Base-by-base conservation (phyloP, 371 early-diverging fungal species). In the Mortierella sp. region DNA sequence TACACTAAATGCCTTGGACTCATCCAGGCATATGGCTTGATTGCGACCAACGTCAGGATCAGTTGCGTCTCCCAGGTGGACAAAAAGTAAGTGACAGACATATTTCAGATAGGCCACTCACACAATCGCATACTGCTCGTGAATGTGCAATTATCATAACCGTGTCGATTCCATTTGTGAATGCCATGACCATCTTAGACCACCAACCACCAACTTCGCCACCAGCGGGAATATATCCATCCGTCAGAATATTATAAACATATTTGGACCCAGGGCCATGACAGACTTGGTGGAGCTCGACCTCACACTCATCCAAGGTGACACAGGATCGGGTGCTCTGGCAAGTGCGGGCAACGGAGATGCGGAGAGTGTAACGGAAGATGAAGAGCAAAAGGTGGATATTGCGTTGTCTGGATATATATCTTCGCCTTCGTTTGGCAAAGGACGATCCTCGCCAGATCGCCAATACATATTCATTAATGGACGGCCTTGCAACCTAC, bases 401-500 rank as follows among this genome's bases (percentile, higher is more conserved):
- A 62, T 67, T 43, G 12, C 43, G 24, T 56, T 92, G 19, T 61
- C 66, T 7, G 93, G 94, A 2, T 84, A 81, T 39, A 86, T 93
- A 1, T 90, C 91, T 0, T 89, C 89, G 48, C 91, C 93, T 0
- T 67, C 80, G 12, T 85, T 85, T 18, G 90, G 90, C 1, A 70
- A 80, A 27, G 96, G 96, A 0, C 80, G 96, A 10, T 87, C 89
- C 34, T 87, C 83, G 27, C 43, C 84, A 2, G 98, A 97, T 78
- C 86, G 95, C 43, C 97, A 96, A 80, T 96, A 90, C 63, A 71
- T 91, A 21, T 97, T 81, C 67, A 84, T 98, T 46, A 97, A 98
- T 76, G 90, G 93, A 9, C 89, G 97, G 16, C 97, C 98, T 0
- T 94, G 94, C 70, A 81, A 85, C 23, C 69, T 96, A 23, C 93